Percentiles rank a stretch among this genome's conserved stretches.
phyloP scores from a whole-genome alignment of 164 flowering plant species.

The Stephania yunnanensis region DNA sequence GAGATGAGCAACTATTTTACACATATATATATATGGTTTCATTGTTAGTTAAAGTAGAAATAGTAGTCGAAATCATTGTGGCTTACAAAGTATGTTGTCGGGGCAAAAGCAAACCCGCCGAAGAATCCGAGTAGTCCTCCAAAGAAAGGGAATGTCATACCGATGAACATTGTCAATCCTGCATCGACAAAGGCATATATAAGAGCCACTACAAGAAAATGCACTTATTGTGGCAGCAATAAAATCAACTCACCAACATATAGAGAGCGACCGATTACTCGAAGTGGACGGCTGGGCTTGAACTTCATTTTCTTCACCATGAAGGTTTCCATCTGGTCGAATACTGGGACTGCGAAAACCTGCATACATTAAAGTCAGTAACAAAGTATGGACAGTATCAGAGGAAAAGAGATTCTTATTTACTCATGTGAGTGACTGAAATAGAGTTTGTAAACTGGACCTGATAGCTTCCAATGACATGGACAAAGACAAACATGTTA shows the following conservation, averaged over 20 bases:
- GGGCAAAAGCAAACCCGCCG: slow-evolving; percentile 71
- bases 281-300: slow-evolving; percentile 34
- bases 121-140: slow-evolving; percentile 69
- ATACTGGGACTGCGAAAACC: slow-evolving; percentile 59
- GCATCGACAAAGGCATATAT: slow-evolving; percentile 16
- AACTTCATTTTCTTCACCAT: slow-evolving; percentile 41
- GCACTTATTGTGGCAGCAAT: no score
- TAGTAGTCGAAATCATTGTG: not conserved
- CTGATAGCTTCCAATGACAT: slow-evolving; percentile 62
- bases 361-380: slow-evolving; percentile 8
- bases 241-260: slow-evolving; percentile 48
- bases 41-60: not conserved
- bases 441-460: slow-evolving; percentile 15
- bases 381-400: not conserved
- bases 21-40: not conserved
- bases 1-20: no score
- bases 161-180: slow-evolving; percentile 68
- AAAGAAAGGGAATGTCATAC: slow-evolving; percentile 65
- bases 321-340: slow-evolving; percentile 57
- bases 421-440: no score
- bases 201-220: not conserved
- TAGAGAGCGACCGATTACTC: slow-evolving; percentile 33
- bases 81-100: slow-evolving; percentile 61
- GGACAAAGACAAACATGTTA: slow-evolving; percentile 53
- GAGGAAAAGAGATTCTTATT: not conserved